Percentiles rank a stretch among this genome's conserved stretches.
phyloP scores from a whole-genome alignment of 192 early-diverging fungal genomes.

The Obelidium mucronatum region DNA sequence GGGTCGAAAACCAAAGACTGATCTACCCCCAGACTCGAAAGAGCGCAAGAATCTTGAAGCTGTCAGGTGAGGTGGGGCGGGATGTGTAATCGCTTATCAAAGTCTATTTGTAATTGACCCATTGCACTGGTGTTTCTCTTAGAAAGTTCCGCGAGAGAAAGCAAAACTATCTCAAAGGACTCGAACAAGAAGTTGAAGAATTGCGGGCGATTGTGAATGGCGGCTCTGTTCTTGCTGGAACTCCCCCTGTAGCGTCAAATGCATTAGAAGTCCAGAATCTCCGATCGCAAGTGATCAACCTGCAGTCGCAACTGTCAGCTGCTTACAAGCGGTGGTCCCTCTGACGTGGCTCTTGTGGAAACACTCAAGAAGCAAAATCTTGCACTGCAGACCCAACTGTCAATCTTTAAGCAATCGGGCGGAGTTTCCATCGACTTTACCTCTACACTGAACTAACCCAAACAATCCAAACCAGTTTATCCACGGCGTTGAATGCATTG shows the following conservation, averaged over 20 bases:
- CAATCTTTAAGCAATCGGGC: background rate
- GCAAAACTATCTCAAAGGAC: background rate
- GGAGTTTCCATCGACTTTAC: background rate
- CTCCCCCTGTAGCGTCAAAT: background rate
- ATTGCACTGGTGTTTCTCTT: background rate
- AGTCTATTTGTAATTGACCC: background rate
- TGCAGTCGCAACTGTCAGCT: background rate
- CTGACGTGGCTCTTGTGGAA: too few species aligned
- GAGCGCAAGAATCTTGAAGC: slow-evolving; percentile 5
- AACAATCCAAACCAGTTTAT: too few species aligned
- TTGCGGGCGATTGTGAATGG: too few species aligned
- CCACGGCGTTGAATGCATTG: background rate
- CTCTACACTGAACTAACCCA: background rate
- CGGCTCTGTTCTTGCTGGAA: background rate
- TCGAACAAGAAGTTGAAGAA: slow-evolving; percentile 5
- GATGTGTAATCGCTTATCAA: too few species aligned
- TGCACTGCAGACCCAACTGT: background rate
- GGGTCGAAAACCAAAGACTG: background rate
- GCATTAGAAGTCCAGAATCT: background rate
- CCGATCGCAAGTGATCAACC: background rate
- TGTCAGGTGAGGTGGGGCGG: too few species aligned
- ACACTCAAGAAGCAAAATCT: background rate
- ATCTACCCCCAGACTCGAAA: background rate
- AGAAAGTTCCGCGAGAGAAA: background rate
- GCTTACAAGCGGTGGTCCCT: background rate